Evolutionary conservation across 345 rosid species (phyloP).

Genomic region (Aquilaria sinensis): DNA sequence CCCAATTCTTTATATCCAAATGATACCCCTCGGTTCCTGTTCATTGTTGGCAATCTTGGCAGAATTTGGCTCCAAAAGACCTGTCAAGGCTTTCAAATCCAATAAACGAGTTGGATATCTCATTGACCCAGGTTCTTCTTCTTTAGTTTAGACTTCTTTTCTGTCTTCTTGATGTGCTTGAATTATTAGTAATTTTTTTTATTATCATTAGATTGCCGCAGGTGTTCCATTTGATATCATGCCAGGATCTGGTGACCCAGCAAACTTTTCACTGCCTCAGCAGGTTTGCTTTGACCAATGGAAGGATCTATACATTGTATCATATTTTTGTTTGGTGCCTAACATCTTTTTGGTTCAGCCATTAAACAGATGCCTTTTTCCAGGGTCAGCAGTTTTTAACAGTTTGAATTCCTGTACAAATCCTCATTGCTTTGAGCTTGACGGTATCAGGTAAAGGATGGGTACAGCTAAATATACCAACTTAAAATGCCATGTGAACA

Average conservation of each 20-base stretch:
- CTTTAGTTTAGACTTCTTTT: conserved; percentile 4
- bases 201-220: conserved; percentile 68
- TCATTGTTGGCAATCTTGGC: conserved; percentile 7
- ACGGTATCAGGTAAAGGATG: conserved; percentile 53
- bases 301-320: neutral
- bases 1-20: too few species aligned
- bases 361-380: conserved; percentile 83
- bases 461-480: neutral
- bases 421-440: conserved; percentile 95
- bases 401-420: conserved; percentile 87
- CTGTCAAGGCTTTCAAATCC: conserved; percentile 76
- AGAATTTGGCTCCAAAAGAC: conserved; percentile 82
- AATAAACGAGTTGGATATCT: conserved; percentile 76
- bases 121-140: conserved; percentile 66
- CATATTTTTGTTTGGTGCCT: conserved; percentile 6
- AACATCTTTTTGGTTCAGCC: conserved; percentile 47
- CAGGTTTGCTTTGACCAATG: conserved; percentile 44
- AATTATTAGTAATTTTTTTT: conserved; percentile 9
- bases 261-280: conserved; percentile 90
- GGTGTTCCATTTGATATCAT: conserved; percentile 86
- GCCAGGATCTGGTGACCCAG: conserved; percentile 94
- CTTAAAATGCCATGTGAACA: neutral
- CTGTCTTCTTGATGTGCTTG: neutral
- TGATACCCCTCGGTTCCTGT: too few species aligned
- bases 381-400: conserved; percentile 81